Conservation (phyloP, 2,329 filamentous ascomycete species). For the Aspergillus sp. region DNA sequence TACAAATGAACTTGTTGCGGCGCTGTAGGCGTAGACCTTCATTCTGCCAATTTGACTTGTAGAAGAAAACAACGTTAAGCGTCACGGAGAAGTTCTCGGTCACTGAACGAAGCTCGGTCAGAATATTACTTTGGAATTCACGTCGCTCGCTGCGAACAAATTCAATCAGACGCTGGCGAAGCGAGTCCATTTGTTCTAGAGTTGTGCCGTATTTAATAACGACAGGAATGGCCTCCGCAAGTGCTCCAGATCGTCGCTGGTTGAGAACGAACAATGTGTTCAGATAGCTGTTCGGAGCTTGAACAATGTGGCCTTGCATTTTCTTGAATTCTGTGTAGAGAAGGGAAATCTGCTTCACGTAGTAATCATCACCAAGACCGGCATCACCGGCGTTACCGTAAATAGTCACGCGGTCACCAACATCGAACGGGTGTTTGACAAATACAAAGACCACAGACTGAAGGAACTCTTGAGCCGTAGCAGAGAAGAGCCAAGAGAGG, state of each 20-base stretch:
- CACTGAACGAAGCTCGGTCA: conserved; percentile 79
- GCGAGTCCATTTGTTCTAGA: conserved; percentile 74
- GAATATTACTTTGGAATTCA: conserved; percentile 81
- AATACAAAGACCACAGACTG: conserved; percentile 95
- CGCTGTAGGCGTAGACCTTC: conserved; percentile 84
- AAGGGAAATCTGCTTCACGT: conserved; percentile 89
- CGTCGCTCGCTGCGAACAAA: conserved; percentile 85
- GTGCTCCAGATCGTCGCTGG: conserved; percentile 81
- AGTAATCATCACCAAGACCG: conserved; percentile 86
- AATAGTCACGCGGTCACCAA: conserved; percentile 86
- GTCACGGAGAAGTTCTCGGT: conserved; percentile 81
- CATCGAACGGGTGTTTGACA: conserved; percentile 95
- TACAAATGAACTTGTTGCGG: conserved; percentile 91
- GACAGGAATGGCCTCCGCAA: conserved; percentile 82
- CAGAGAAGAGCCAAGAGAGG: conserved; percentile 87
- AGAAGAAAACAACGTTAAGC: conserved; percentile 93
- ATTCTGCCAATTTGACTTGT: conserved; percentile 96
- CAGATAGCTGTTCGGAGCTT: conserved; percentile 90
- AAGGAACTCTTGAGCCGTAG: conserved; percentile 90
- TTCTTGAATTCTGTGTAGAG: conserved; percentile 98
- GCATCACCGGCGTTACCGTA: conserved; percentile 85
- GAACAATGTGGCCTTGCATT: conserved; percentile 94
- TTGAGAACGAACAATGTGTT: conserved; percentile 95
- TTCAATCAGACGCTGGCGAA: conserved; percentile 76
- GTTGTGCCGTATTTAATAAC: conserved; percentile 87